phyloP scores from a whole-genome alignment of 495 filamentous ascomycete genomes.

The Ramalina intermedia region DNA sequence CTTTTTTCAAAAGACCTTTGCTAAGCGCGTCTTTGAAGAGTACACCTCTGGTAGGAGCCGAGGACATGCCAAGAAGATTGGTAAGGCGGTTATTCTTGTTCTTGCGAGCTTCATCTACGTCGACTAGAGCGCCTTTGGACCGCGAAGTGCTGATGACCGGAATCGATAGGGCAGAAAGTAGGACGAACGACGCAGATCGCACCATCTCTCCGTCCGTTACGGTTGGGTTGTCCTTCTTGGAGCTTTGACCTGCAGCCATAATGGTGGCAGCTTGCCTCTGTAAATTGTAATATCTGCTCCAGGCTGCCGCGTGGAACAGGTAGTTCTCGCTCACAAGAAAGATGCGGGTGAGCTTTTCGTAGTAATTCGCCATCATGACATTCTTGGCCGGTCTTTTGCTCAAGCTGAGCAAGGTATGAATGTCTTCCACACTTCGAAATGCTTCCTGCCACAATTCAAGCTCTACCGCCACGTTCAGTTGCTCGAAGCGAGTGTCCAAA shows the following conservation, averaged over 20 bases:
- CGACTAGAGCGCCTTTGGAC: conserved; percentile 86
- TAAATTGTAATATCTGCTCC: conserved; percentile 92
- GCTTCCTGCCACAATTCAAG: conserved; percentile 98
- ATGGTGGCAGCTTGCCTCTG: conserved; percentile 79
- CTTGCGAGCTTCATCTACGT: conserved; percentile 93
- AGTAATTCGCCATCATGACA: conserved; percentile 99
- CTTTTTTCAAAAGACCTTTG: conserved; percentile 84
- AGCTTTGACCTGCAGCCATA: conserved; percentile 67
- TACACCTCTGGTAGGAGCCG: conserved; percentile 73
- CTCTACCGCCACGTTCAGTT: conserved; percentile 95
- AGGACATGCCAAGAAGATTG: conserved; percentile 83
- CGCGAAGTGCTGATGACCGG: conserved; percentile 97
- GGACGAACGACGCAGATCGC: conserved; percentile 82
- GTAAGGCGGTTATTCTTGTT: conserved; percentile 97
- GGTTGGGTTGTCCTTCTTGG: conserved; percentile 88
- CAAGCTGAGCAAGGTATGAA: conserved; percentile 92
- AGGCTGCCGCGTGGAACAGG: conserved; percentile 95
- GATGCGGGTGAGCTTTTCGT: conserved; percentile 95
- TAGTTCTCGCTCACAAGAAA: conserved; percentile 99
- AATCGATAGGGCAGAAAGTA: conserved; percentile 90
- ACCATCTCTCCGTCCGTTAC: conserved; percentile 77
- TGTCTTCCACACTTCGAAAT: conserved; percentile 97
- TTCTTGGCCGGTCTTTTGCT: conserved; percentile 99
- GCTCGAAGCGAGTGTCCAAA: conserved; percentile 94
- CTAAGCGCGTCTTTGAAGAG: conserved; percentile 91